Evolutionary conservation across 164 flowering plant genomes (phyloP), one percentile per base, ranked within the genome.

Genomic region (Annona squamosa): DNA sequence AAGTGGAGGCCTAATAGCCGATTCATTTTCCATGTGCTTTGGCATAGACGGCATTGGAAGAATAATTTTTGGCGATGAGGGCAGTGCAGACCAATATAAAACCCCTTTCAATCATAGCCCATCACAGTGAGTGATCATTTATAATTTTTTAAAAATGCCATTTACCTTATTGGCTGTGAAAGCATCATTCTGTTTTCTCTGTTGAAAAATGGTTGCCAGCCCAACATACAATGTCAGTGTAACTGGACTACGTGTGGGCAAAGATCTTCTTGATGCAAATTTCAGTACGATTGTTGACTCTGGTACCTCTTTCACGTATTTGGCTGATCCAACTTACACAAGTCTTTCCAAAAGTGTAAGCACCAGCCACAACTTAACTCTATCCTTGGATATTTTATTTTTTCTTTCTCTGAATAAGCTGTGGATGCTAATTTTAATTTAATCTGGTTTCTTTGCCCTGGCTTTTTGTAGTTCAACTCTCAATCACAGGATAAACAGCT

Each of bases 11-110:
- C 72, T 86, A 44, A 71, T 80, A 46, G 78, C 94, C 71, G 77
- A 93, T 87, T 93, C 99, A 3, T 96, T 93, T 77, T 91, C 99
- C 66, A 87, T 96, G 95, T 96, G 99, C 73, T 96, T 96, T 79
- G 91, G 93, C 48, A 19, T 18, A 67, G 86, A 86, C 75, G 94
- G 95, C 0, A 2, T 73, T 63, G 99, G 99, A 69, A 92, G 96
- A 86, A 92, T 96, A 74, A 82, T 73, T 46, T 96, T 96, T 79
- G 99, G 99, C 48, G 98, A 96, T 80, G 83, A 86, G 76, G 97
- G 97, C 44, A 86, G 84, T 81, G 62, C 81, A 4, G 87, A 78
- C 76, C 98, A 93, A 79, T 81, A 78, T 65, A 87, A 86, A 79
- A 93, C 99, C 56, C 88, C 97, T 61, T 84, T 93, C 69, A 83